A percentile compares a stretch with the other conserved stretches of the same genome.
These are phyloP conservation scores for Globisporangium parvum DNA, from an alignment of 352 stramenopile species.

Conservation along the genomic window DNA sequence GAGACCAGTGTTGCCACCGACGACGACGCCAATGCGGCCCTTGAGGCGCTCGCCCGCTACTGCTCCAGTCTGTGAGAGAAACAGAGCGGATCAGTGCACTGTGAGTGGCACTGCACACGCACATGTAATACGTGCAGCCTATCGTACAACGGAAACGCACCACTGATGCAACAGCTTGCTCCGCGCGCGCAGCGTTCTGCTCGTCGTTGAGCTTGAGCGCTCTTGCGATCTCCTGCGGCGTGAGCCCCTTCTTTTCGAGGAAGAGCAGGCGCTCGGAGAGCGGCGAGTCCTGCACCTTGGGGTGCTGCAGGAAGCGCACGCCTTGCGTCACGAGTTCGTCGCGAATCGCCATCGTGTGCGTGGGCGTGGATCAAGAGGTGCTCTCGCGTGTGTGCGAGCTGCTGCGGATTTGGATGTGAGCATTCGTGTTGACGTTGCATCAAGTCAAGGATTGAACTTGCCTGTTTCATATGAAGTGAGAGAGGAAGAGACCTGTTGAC, in stretches of 20 bases:
- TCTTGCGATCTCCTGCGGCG: constrained; percentile 54
- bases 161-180: constrained; percentile 55
- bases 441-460: too few species aligned
- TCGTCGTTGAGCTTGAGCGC: constrained; percentile 67
- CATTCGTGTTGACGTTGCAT: constrained; percentile 13
- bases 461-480: too few species aligned
- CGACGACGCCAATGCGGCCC: constrained; percentile 48
- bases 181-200: constrained; percentile 38
- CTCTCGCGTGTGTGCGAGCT: background rate
- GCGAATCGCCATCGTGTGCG: constrained; percentile 24
- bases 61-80: constrained; percentile 34
- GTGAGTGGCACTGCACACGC: background rate
- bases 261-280: constrained; percentile 67
- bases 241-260: constrained; percentile 73
- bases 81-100: background rate
- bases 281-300: constrained; percentile 69
- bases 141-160: too few species aligned
- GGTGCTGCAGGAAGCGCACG: constrained; percentile 74
- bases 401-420: constrained; percentile 3
- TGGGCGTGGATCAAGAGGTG: background rate
- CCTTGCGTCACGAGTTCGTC: constrained; percentile 64
- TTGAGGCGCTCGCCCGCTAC: constrained; percentile 49
- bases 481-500: too few species aligned
- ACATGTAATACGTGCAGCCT: too few species aligned
- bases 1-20: constrained; percentile 54